Conservation (phyloP, 192 early-diverging fungal species). For the Backusella morwellensis region DNA sequence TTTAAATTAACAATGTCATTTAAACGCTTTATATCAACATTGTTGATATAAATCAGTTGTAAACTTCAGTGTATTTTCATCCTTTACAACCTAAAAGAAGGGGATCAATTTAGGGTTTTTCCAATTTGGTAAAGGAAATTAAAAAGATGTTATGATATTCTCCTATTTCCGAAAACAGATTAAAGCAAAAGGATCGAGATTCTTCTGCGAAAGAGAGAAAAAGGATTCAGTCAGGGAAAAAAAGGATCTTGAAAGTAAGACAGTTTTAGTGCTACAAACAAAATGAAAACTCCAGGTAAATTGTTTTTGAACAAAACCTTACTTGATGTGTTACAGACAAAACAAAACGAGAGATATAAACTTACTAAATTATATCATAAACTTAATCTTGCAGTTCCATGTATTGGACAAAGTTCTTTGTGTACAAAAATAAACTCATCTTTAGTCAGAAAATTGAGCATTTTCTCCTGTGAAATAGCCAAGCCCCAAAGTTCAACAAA, state of each 20-base stretch:
- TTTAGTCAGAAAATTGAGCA: no score
- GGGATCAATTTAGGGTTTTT: neutral
- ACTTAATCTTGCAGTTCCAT: neutral
- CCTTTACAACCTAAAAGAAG: neutral
- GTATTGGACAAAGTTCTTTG: no score
- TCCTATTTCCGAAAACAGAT: neutral
- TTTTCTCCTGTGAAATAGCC: neutral
- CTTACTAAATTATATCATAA: neutral
- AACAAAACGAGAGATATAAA: neutral
- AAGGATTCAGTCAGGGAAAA: neutral
- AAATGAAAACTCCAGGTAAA: no score
- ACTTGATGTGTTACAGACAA: neutral
- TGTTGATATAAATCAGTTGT: neutral
- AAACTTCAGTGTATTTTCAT: neutral
- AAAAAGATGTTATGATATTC: neutral
- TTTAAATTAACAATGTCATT: neutral
- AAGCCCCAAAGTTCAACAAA: neutral
- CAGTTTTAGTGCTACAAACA: no score
- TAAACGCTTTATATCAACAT: neutral
- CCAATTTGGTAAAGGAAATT: neutral
- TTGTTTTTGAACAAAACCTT: neutral
- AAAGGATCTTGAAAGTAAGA: neutral
- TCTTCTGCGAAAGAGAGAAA: neutral
- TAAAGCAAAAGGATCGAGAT: neutral
- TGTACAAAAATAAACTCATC: no score